These are phyloP conservation scores for Chlorella sp. DNA, from an alignment of 139 green algal genomes.

Conservation along the genomic window DNA sequence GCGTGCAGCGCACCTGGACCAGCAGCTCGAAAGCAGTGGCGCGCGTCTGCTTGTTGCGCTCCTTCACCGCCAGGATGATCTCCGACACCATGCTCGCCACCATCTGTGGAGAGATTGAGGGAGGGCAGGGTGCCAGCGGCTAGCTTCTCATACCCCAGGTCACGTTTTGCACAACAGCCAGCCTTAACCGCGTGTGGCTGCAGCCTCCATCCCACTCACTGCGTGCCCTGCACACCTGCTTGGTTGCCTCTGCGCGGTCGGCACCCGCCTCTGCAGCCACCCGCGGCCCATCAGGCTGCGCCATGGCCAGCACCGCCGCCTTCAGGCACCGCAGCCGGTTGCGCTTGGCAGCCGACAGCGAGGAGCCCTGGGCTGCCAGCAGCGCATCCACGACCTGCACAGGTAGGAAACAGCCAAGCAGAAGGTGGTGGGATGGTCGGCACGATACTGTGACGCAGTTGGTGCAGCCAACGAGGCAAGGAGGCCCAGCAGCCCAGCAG, in stretches of 20 bases:
- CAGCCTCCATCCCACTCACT: no score
- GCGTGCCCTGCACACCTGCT: constrained; percentile 3
- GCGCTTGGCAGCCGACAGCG: constrained; percentile 76
- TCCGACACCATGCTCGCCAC: constrained; percentile 83
- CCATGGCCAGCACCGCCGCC: constrained; percentile 58
- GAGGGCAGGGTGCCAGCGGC: no score
- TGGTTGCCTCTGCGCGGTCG: constrained; percentile 30
- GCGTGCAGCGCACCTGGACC: constrained; percentile 48
- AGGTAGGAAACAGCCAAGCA: no score
- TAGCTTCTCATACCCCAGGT: no score
- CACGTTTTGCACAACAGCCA: no score
- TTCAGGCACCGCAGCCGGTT: constrained; percentile 82
- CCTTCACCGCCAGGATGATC: constrained; percentile 95
- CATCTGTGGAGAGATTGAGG: constrained; percentile 33
- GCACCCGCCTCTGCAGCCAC: constrained; percentile 19
- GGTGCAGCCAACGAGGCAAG: no score
- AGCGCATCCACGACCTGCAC: constrained; percentile 65
- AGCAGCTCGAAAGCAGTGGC: constrained; percentile 89
- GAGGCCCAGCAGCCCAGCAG: no score
- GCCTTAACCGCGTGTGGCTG: no score
- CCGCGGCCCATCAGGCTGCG: not conserved
- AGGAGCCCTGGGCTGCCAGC: constrained; percentile 42
- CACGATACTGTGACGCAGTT: no score
- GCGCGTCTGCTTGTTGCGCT: constrained; percentile 90
- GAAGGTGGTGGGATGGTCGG: no score